These are phyloP conservation scores for Apiospora aurea DNA, from an alignment of 2,329 filamentous ascomycete genomes.

Conservation along the genomic window DNA sequence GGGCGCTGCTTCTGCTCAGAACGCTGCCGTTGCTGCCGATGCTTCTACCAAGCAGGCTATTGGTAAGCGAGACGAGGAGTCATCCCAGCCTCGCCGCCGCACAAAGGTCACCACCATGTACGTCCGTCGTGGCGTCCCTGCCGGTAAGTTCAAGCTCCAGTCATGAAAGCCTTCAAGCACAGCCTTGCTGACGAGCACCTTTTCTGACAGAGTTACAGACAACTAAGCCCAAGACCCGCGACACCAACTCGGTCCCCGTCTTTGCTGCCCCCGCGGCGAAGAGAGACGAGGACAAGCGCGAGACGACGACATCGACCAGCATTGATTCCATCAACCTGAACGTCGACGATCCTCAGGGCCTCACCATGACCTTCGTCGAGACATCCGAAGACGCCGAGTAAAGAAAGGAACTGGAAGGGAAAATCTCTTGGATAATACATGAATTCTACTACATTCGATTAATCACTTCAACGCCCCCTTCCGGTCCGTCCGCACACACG, in stretches of 20 bases:
- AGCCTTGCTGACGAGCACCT: constrained; percentile 32
- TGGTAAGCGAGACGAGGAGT: constrained; percentile 35
- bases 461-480: constrained; percentile 13
- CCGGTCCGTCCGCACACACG: constrained; percentile 4
- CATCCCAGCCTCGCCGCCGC: constrained; percentile 43
- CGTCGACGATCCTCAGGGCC: constrained; percentile 50
- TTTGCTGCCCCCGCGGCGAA: constrained; percentile 31
- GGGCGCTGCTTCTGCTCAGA: constrained; percentile 29
- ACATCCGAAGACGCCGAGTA: constrained; percentile 42
- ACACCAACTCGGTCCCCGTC: constrained; percentile 35
- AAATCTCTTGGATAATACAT: constrained; percentile 18
- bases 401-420: constrained; percentile 1
- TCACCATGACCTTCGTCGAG: constrained; percentile 57
- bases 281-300: constrained; percentile 34
- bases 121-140: constrained; percentile 51
- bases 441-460: constrained; percentile 22
- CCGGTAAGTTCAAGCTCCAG: constrained; percentile 43
- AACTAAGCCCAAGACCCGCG: constrained; percentile 37
- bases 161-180: not conserved
- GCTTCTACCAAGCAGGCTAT: constrained; percentile 27
- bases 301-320: constrained; percentile 33
- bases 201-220: constrained; percentile 37
- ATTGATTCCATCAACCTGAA: constrained; percentile 55
- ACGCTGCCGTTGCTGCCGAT: constrained; percentile 31
- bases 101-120: constrained; percentile 57